Percentiles rank a stretch among this genome's conserved stretches.
Evolutionary conservation across 1,139 yeast genomes (phyloP).

Genomic region (Protomyces inundatus): DNA sequence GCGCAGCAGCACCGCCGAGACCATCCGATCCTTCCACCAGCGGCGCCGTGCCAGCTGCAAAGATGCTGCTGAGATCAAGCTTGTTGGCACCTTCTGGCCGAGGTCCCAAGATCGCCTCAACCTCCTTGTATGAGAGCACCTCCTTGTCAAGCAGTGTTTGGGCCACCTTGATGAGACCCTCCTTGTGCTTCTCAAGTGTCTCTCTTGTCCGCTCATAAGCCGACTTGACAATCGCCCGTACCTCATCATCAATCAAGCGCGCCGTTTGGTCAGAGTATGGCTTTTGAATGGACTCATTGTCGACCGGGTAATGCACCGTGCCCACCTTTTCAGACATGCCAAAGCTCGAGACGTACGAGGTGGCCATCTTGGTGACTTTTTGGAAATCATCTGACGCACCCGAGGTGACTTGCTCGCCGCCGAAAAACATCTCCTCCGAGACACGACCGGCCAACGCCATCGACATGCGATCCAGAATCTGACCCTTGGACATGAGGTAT

Average conservation of each 20-base stretch:
- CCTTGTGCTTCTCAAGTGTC: conserved; percentile 62
- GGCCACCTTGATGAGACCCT: conserved; percentile 79
- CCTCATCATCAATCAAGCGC: conserved; percentile 71
- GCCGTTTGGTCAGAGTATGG: conserved; percentile 91
- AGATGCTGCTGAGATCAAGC: conserved; percentile 17
- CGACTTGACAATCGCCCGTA: conserved; percentile 70
- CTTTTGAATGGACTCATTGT: conserved; percentile 58
- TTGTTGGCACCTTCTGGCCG: conserved; percentile 51
- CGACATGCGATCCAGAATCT: conserved; percentile 81
- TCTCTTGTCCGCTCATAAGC: conserved; percentile 67
- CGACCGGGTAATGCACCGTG: conserved; percentile 66
- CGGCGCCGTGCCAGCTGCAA: conserved; percentile 24
- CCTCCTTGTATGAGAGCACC: conserved; percentile 82
- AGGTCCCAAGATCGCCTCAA: conserved; percentile 78
- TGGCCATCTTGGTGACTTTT: conserved; percentile 92
- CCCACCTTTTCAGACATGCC: conserved; percentile 91
- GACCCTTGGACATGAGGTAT: conserved; percentile 70
- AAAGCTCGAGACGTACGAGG: conserved; percentile 80
- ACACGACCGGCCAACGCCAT: conserved; percentile 98
- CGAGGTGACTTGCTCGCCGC: conserved; percentile 66
- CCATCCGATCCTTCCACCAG: conserved; percentile 19
- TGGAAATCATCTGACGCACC: conserved; percentile 97
- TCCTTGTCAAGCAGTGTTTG: conserved; percentile 77
- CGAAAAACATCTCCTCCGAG: conserved; percentile 83
- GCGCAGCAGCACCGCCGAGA: conserved; percentile 11